Base-by-base conservation (phyloP, 129 eudicot genomes). In the Chrysanthemum lavandulifolium region DNA sequence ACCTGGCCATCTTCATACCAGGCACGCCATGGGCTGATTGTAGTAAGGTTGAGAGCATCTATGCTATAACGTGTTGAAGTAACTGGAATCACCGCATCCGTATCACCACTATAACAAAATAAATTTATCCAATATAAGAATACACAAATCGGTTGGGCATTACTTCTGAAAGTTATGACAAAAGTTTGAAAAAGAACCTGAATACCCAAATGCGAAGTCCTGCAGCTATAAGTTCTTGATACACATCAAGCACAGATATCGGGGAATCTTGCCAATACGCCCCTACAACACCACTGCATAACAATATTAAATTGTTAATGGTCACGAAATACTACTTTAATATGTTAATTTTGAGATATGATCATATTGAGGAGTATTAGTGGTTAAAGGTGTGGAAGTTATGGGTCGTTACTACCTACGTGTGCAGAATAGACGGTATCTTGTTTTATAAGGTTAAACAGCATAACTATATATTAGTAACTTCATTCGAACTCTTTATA, bases 1-100 rank as follows among this genome's bases (percentile, higher is more conserved):
- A 94, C 98, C 99, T 95, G 91, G 67, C 97, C 97, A 61, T 95
- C 96, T 33, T 88, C 91, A 13, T 91, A 95, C 99, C 99, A 95
- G 75, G 99, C 85, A 66, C 76, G 88, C 97, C 97, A 95, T 9
- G 97, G 91, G 75, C 90, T 75, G 70, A 74, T 74, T 4, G 93
- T 86, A 7, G 94, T 84, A 63, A 95, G 97, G 33, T 91, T 86
- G 14, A 95, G 91, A 65, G 99, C 89, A 54, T 84, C 84, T 69
- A 90, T 83, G 61, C 83, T 88, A 84, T 91, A 86, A 15, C 99
- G 92, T 19, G 98, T 94, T 9, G 97, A 90, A 70, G 99, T 85
- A 47, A 85, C 89, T 47, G 99, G 99, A 70, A 95, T 77, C 29
- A 95, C 89, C 60, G 97, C 88, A 86, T 90, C 99, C 15, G 94